These are phyloP conservation scores for Suillus occidentalis DNA, from an alignment of 768 basidiomycete species.

Conservation along the genomic window DNA sequence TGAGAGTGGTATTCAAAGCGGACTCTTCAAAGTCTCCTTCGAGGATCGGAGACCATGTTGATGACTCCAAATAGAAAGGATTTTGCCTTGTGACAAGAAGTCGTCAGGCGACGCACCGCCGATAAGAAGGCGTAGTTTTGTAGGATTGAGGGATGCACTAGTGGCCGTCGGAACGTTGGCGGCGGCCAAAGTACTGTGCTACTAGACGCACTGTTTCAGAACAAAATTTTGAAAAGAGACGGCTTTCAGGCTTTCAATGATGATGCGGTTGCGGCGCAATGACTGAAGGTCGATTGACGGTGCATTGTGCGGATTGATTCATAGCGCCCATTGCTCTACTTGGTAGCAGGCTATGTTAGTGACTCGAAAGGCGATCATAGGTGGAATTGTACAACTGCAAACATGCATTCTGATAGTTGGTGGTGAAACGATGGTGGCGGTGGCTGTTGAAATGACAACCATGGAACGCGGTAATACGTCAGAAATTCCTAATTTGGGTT, in stretches of 20 bases:
- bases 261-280: background rate
- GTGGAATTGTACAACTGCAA: background rate
- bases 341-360: background rate
- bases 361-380: background rate
- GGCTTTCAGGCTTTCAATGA: background rate
- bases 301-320: background rate
- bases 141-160: background rate
- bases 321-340: too few relatives aligned
- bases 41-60: background rate
- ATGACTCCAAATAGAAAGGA: background rate
- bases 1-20: background rate
- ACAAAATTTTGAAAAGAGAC: background rate
- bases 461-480: too few relatives aligned
- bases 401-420: background rate
- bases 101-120: background rate
- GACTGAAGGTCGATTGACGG: too few relatives aligned
- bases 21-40: background rate
- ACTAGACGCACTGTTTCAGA: background rate
- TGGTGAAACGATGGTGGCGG: too few relatives aligned
- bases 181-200: background rate
- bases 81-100: background rate
- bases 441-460: too few relatives aligned
- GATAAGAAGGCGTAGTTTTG: background rate
- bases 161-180: background rate
- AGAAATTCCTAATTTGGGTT: too few relatives aligned